Conservation (phyloP, 176 grass and related monocot genomes). For the Bolboschoenus planiculmis region DNA sequence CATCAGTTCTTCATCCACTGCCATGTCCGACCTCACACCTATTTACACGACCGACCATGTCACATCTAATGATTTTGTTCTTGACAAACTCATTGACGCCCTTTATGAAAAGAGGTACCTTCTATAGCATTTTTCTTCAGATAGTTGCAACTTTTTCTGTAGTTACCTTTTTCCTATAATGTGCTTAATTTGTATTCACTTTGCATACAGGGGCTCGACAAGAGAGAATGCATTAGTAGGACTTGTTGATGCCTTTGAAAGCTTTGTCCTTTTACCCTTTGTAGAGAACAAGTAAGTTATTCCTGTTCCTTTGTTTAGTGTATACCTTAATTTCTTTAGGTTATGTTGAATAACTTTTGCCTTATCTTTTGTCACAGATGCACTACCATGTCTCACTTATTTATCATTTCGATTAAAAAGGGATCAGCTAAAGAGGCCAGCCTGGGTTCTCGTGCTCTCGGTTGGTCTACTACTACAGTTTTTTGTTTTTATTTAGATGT, state of each 20-base stretch:
- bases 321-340: background rate
- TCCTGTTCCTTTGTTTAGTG: background rate
- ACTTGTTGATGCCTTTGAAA: constrained; percentile 79
- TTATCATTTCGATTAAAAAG: constrained; percentile 67
- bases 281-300: constrained; percentile 69
- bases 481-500: background rate
- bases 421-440: constrained; percentile 64
- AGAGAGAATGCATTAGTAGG: constrained; percentile 53
- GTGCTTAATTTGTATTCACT: background rate
- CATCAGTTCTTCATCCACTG: constrained; percentile 48
- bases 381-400: constrained; percentile 66
- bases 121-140: background rate
- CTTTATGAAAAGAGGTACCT: constrained; percentile 93
- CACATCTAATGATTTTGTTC: constrained; percentile 69
- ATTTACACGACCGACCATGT: constrained; percentile 53
- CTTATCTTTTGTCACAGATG: constrained; percentile 40
- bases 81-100: constrained; percentile 73
- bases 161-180: background rate
- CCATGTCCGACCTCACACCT: constrained; percentile 44
- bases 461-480: constrained; percentile 9
- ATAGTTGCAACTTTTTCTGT: background rate
- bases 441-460: constrained; percentile 61
- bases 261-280: constrained; percentile 52
- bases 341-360: background rate
- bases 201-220: constrained; percentile 49